Base-by-base conservation (phyloP, 345 rosid species). In the Eutrema japonicum region DNA sequence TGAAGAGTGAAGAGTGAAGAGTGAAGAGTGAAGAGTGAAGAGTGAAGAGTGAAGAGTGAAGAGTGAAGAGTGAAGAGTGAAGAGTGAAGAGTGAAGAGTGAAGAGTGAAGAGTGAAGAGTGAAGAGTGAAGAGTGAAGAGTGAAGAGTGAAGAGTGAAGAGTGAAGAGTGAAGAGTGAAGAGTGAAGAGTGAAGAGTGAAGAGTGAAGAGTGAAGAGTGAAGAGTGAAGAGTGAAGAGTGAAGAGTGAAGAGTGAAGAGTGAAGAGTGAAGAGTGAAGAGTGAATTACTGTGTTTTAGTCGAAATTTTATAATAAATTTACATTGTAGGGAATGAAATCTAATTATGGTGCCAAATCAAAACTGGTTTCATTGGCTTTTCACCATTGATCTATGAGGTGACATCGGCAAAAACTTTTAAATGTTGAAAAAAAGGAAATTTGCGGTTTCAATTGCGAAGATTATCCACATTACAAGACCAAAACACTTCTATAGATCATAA, bases 221-320 rank as follows among this genome's bases (percentile, higher is more conserved):
- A 18, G n/a, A n/a, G 11, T 16, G 27, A 60, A 42, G 12, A 42
- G 36, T 54, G 26, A 51, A 60, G 22, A 18, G 30, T 12, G 12
- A 61, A 50, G 52, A 16, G 68, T 41, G 22, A 18, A 18, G n/a
- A n/a, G 11, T 16, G 27, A 60, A 42, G 12, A 42, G 36, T 54
- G 26, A 51, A 60, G 22, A 18, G 30, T 12, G 12, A 61, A n/a
- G n/a, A n/a, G n/a, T n/a, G n/a, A n/a, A 51, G 8, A 32, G 41
- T 42, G 22, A 56, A 22, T 59, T 30, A 62, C 50, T 32, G 4
- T 65, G 35, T 67, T 29, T 33, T 46, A 27, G 66, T 7, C 37
- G 2, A 38, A 4, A 1, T 7, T 14, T 27, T 41, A 12, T 12
- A 11, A 8, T 2, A 58, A 13, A 7, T 50, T 38, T 52, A 41